Evolutionary conservation across 1,284 basidiomycete genomes (phyloP).

Genomic region (Kwoniella shivajii): DNA sequence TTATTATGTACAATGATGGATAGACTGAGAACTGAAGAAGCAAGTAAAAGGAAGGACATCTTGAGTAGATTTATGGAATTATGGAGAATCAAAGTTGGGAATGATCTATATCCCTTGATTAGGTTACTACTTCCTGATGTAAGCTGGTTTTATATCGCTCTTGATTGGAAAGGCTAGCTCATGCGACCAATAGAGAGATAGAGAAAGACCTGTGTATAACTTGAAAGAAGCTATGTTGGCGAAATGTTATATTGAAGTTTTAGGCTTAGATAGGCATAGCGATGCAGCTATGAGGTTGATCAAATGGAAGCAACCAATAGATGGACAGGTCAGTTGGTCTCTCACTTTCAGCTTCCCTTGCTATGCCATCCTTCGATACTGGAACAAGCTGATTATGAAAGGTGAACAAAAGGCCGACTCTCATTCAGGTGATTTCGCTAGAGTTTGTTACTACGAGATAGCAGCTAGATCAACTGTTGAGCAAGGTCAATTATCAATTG

Average conservation of each 20-base stretch:
- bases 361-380: background rate
- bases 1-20: constrained; percentile 52
- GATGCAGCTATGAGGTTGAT: constrained; percentile 75
- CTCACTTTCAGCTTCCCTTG: too few species aligned
- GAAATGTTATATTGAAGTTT: constrained; percentile 82
- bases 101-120: constrained; percentile 57
- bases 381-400: background rate
- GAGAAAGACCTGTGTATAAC: constrained; percentile 83
- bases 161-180: constrained; percentile 2
- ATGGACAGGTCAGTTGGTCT: constrained; percentile 33
- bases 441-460: constrained; percentile 80
- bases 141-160: constrained; percentile 17
- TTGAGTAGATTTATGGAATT: constrained; percentile 46
- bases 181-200: constrained; percentile 68
- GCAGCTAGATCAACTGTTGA: constrained; percentile 79
- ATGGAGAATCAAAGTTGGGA: constrained; percentile 56
- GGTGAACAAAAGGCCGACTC: constrained; percentile 13
- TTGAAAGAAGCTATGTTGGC: constrained; percentile 89
- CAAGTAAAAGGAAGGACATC: constrained; percentile 42
- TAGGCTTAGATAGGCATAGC: constrained; percentile 75
- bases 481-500: constrained; percentile 71
- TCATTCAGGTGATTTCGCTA: constrained; percentile 76
- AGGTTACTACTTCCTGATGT: constrained; percentile 58
- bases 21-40: constrained; percentile 44
- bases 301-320: constrained; percentile 82